These are phyloP conservation scores for Diutina neorugosa DNA, from an alignment of 1,139 yeast species.

Conservation along the genomic window DNA sequence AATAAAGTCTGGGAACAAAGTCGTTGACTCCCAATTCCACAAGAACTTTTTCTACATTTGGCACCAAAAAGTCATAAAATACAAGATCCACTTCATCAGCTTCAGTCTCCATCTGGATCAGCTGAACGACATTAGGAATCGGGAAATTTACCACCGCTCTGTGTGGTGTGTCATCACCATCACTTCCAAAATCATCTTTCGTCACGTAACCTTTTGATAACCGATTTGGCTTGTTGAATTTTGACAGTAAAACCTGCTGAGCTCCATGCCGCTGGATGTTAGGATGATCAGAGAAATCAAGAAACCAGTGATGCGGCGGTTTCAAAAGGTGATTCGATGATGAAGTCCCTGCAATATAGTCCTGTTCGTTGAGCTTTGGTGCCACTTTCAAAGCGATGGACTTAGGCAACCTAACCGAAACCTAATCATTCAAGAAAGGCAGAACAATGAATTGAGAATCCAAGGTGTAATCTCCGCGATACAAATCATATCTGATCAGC, in stretches of 20 bases:
- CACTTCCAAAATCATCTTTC: constrained; percentile 65
- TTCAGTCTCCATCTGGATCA: constrained; percentile 19
- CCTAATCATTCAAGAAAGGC: constrained; percentile 81
- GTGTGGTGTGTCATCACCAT: constrained; percentile 87
- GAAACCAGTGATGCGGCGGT: constrained; percentile 9
- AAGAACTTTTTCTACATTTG: constrained; percentile 50
- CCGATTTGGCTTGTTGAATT: constrained; percentile 11
- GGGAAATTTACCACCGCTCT: constrained; percentile 43
- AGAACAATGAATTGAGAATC: constrained; percentile 78
- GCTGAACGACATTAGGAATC: constrained; percentile 68
- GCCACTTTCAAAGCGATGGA: constrained; percentile 36
- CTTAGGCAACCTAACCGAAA: constrained; percentile 40
- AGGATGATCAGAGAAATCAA: too few species aligned
- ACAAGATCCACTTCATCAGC: constrained; percentile 45
- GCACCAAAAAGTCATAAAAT: constrained; percentile 63
- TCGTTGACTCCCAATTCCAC: constrained; percentile 17
- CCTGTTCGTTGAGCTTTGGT: constrained; percentile 35
- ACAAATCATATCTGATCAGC: constrained; percentile 76
- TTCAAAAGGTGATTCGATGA: constrained; percentile 6
- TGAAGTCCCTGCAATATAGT: constrained; percentile 22
- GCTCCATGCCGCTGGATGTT: neutral
- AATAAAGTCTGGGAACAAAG: constrained; percentile 15
- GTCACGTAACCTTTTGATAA: constrained; percentile 62
- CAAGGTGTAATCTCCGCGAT: constrained; percentile 71
- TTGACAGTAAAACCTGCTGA: neutral